Base-by-base conservation (phyloP, 768 basidiomycete species). In the Dacryopinax primogenitus region DNA sequence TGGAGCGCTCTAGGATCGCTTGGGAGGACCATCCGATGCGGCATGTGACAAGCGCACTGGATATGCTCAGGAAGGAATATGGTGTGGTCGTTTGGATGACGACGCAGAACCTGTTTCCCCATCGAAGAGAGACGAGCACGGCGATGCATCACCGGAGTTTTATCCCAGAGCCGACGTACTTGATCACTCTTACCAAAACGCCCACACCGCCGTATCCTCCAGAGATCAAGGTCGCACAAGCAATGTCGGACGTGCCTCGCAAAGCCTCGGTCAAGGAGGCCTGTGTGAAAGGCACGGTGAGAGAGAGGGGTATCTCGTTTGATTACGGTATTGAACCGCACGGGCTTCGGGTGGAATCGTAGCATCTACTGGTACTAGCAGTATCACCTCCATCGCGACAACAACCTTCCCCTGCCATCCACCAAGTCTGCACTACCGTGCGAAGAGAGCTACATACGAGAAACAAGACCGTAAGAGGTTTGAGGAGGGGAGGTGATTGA, bases 1-100 rank as follows among this genome's bases (percentile, higher is more conserved):
- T 76, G 33, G 88, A 90, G 73, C 83, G 51, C 51, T 58, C 51
- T 7, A 26, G 21, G 9, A 30, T 6, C 30, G 4, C 51, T 23
- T 58, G 51, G 51, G 51, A 58, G 51, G 21, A 30, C 51, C 51
- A 58, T 58, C 51, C 51, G 51, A 58, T 58, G 51, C 3, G 9
- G 51, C 51, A 58, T 26, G 51, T 58, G 4, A 21, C 26, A 18
- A 58, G 26, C 26, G 51, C 51, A 30, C 26, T 58, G 26, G 21
- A 13, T 9, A 21, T 9, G 51, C 26, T 58, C 4, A 58, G 51
- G 51, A 11, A 18, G 13, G 51, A 58, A 4, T 28, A 7, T 3
- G 51, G 51, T 9, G 26, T 32, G 15, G 51, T 58, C 26, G 51
- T 58, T 4, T 58, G 51, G 51, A 32, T 58, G 23, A 58, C 51